Conservation (phyloP, 2,329 filamentous ascomycete species). For the Metarhizium brunneum region DNA sequence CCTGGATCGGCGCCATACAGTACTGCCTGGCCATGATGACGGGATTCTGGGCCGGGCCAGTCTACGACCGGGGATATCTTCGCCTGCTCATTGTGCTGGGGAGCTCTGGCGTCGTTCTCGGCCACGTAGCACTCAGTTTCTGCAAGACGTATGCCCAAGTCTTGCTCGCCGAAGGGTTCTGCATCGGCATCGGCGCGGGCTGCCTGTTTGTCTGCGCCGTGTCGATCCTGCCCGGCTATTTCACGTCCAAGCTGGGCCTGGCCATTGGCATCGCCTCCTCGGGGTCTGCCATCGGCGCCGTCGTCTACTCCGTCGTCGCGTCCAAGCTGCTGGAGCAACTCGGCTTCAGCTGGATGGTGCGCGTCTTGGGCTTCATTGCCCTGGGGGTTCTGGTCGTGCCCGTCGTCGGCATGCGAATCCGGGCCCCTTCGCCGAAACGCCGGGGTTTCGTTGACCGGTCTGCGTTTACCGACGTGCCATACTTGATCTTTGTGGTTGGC, state of each 20-base stretch:
- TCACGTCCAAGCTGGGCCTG: constrained; percentile 14
- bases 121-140: constrained; percentile 36
- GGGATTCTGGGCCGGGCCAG: constrained; percentile 29
- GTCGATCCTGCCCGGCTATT: constrained; percentile 31
- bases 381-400: constrained; percentile 27
- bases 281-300: constrained; percentile 12
- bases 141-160: constrained; percentile 34
- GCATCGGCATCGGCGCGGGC: constrained; percentile 27
- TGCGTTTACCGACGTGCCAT: constrained; percentile 40
- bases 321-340: constrained; percentile 34
- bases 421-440: constrained; percentile 32
- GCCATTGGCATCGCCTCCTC: constrained; percentile 22
- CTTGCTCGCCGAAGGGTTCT: constrained; percentile 29
- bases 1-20: constrained; percentile 36
- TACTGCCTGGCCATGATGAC: constrained; percentile 30
- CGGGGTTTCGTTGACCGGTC: constrained; percentile 39
- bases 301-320: constrained; percentile 25
- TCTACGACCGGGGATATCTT: constrained; percentile 34
- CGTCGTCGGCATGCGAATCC: constrained; percentile 24
- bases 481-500: constrained; percentile 22
- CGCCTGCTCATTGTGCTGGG: constrained; percentile 25
- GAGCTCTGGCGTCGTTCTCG: constrained; percentile 25
- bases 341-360: constrained; percentile 45
- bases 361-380: constrained; percentile 34
- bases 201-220: constrained; percentile 25